phyloP scores from a whole-genome alignment of 2,329 filamentous ascomycete genomes.

The Pestalotiopsis fici region DNA sequence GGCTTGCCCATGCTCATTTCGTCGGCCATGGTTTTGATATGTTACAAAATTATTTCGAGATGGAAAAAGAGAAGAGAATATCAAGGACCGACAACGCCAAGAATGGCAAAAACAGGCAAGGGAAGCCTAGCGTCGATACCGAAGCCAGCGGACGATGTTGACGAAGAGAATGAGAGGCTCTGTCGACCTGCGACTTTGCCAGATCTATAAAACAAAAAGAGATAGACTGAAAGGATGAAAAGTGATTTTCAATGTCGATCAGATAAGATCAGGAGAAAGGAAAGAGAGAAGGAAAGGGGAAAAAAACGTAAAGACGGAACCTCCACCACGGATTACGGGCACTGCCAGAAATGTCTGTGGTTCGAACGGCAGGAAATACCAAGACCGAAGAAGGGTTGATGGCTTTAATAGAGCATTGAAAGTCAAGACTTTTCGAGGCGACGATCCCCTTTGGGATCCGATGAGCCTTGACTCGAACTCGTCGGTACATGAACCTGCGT shows the following conservation, averaged over 20 bases:
- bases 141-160: neutral
- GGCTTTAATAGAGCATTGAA: constrained; percentile 8
- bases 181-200: constrained; percentile 21
- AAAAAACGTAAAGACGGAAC: neutral
- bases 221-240: constrained; percentile 14
- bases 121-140: neutral
- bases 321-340: neutral
- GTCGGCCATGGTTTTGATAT: constrained; percentile 23
- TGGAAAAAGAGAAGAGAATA: neutral
- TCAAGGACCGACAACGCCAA: neutral
- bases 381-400: constrained; percentile 1
- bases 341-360: constrained; percentile 1
- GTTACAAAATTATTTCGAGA: neutral
- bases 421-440: neutral
- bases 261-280: constrained; percentile 15
- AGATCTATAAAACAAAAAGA: neutral
- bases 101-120: neutral
- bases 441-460: neutral
- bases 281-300: constrained; percentile 21
- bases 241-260: neutral
- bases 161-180: neutral
- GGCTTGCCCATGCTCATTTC: constrained; percentile 36
- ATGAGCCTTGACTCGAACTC: neutral
- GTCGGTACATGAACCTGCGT: neutral
- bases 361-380: neutral